phyloP scores from a whole-genome alignment of 768 basidiomycete genomes.

The Collybia mongolica region DNA sequence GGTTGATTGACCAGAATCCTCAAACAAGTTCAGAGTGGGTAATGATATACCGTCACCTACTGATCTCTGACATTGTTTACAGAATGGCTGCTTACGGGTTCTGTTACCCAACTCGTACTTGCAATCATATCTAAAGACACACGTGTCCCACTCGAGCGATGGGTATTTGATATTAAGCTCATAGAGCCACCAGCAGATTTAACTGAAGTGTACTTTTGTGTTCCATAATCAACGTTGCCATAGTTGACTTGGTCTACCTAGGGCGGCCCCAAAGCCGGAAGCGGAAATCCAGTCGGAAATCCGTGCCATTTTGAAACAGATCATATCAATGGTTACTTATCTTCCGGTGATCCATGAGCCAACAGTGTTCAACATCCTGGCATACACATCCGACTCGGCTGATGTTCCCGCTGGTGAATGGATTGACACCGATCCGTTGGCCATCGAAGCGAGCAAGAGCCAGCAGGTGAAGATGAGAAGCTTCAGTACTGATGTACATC shows the following conservation, averaged over 20 bases:
- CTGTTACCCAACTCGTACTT: conserved; percentile 91
- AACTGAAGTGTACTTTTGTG: conserved; percentile 45
- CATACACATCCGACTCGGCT: conserved; percentile 90
- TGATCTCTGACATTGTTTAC: conserved; percentile 3
- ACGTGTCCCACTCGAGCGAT: conserved; percentile 87
- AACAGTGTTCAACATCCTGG: conserved; percentile 96
- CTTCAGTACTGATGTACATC: conserved; percentile 97
- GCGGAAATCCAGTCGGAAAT: conserved; percentile 96
- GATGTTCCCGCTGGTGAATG: conserved; percentile 92
- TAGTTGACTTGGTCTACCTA: conserved; percentile 20
- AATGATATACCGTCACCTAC: conserved; percentile 1
- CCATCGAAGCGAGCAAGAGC: conserved; percentile 91
- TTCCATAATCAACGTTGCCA: conserved; percentile 7
- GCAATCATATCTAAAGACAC: conserved; percentile 97
- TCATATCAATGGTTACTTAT: conserved; percentile 95
- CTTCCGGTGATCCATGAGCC: conserved; percentile 93
- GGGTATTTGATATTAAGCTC: conserved; percentile 96
- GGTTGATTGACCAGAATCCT: conserved; percentile 63
- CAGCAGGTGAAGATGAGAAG: conserved; percentile 93
- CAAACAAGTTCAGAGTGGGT: conserved; percentile 87
- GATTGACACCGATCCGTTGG: conserved; percentile 92
- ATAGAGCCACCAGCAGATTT: conserved; percentile 60
- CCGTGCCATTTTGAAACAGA: conserved; percentile 96
- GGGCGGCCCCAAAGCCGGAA: conserved; percentile 66
- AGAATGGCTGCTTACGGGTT: conserved; percentile 95